phyloP scores from a whole-genome alignment of 2,329 filamentous ascomycete species.

The Colletotrichum melonis region DNA sequence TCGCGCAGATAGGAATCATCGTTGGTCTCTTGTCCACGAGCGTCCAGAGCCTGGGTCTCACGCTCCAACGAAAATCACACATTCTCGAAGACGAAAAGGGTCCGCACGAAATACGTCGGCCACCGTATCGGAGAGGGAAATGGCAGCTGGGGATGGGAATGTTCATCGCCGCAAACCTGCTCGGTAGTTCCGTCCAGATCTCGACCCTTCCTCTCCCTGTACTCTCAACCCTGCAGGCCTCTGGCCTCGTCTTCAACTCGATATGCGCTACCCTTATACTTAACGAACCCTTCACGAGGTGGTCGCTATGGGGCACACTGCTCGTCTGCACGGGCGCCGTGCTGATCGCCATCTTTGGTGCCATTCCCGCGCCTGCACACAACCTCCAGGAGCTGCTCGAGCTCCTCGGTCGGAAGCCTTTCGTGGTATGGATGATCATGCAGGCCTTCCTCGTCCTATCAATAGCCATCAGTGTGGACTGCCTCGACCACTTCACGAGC shows the following conservation, averaged over 20 bases:
- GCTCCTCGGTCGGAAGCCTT: conserved; percentile 78
- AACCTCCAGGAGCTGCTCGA: conserved; percentile 83
- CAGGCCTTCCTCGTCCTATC: conserved; percentile 79
- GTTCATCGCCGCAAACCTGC: conserved; percentile 93
- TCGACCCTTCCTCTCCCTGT: conserved; percentile 95
- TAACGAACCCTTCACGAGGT: conserved; percentile 91
- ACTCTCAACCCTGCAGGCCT: conserved; percentile 93
- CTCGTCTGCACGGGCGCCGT: conserved; percentile 91
- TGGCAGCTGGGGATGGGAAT: conserved; percentile 99
- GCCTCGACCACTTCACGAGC: conserved; percentile 62
- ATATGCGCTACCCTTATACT: conserved; percentile 95
- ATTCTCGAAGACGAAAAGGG: conserved; percentile 96
- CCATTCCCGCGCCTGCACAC: conserved; percentile 93
- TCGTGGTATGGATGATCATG: conserved; percentile 88
- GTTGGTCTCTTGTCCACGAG: conserved; percentile 95
- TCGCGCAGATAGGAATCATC: conserved; percentile 82
- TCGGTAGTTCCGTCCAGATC: conserved; percentile 97
- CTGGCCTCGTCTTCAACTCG: conserved; percentile 97
- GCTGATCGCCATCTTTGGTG: conserved; percentile 92
- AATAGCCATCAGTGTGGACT: conserved; percentile 73
- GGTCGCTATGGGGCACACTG: conserved; percentile 90
- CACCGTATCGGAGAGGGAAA: conserved; percentile 88
- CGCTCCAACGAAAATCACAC: conserved; percentile 97
- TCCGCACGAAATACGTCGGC: conserved; percentile 80
- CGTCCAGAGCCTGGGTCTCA: conserved; percentile 93